These are phyloP conservation scores for Hypoxylon sp. DNA, from an alignment of 2,329 filamentous ascomycete genomes.

Conservation along the genomic window DNA sequence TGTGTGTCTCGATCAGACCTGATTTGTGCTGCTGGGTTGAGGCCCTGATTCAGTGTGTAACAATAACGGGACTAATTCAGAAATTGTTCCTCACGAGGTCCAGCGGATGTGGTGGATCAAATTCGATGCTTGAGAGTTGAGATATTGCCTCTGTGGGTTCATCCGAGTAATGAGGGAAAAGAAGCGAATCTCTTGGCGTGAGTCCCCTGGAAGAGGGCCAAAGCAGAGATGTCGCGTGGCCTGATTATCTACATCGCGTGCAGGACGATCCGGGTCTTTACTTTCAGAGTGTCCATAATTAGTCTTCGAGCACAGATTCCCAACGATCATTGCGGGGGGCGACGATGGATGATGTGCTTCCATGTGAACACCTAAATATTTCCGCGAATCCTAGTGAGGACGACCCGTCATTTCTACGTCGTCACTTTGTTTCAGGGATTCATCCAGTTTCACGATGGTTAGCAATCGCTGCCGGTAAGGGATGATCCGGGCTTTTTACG, in stretches of 20 bases:
- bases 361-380: conserved; percentile 3
- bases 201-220: neutral
- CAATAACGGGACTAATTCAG: conserved; percentile 1
- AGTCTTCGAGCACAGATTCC: conserved; percentile 16
- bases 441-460: conserved; percentile 50
- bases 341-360: conserved; percentile 26
- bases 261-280: conserved; percentile 17
- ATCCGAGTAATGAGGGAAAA: neutral
- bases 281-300: neutral
- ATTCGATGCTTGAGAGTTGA: conserved; percentile 7
- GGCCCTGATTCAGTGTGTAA: conserved; percentile 27
- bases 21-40: conserved; percentile 17
- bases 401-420: conserved; percentile 35
- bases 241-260: conserved; percentile 40
- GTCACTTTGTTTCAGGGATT: conserved; percentile 49
- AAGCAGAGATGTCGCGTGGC: conserved; percentile 35
- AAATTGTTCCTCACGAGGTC: conserved; percentile 10
- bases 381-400: conserved; percentile 16
- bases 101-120: conserved; percentile 16
- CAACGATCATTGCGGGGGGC: conserved; percentile 32
- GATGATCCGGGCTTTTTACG: conserved; percentile 46
- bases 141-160: neutral
- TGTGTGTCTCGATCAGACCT: conserved; percentile 32
- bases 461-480: conserved; percentile 43
- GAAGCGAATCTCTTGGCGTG: conserved; percentile 21